These are phyloP conservation scores for Backusella mclennaniae DNA, from an alignment of 192 early-diverging fungal species.

Conservation along the genomic window DNA sequence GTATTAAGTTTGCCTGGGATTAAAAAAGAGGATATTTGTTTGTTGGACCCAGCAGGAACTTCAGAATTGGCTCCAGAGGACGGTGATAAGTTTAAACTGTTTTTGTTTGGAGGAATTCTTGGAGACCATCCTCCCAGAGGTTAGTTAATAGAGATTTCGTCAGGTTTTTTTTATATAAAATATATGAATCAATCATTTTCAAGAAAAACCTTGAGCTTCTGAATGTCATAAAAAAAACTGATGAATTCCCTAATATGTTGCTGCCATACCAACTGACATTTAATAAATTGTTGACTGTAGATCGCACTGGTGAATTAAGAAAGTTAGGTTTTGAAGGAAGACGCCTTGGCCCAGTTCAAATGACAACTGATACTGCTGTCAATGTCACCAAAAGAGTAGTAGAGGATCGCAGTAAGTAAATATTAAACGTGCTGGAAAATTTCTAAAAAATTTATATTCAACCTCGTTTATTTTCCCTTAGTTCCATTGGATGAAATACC, in stretches of 20 bases:
- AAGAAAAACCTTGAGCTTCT: too few species aligned
- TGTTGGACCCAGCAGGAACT: constrained; percentile 68
- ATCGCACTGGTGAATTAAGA: constrained; percentile 61
- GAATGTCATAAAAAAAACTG: too few species aligned
- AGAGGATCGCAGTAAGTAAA: constrained; percentile 53
- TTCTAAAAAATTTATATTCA: not conserved
- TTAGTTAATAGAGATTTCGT: constrained; percentile 17
- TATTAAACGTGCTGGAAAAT: not conserved
- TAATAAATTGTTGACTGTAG: constrained; percentile 17
- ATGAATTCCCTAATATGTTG: not conserved
- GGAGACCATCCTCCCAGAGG: constrained; percentile 68
- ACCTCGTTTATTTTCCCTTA: constrained; percentile 10
- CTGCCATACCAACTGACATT: not conserved
- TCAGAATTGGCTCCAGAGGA: constrained; percentile 61
- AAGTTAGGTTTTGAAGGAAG: constrained; percentile 67
- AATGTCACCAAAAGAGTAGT: constrained; percentile 68
- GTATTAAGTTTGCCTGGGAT: constrained; percentile 48
- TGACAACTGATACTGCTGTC: constrained; percentile 86
- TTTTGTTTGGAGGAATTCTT: constrained; percentile 82
- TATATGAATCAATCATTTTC: too few species aligned
- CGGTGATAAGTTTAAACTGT: constrained; percentile 64
- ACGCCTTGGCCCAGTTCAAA: constrained; percentile 74
- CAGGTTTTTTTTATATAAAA: too few species aligned
- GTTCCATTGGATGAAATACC: constrained; percentile 59
- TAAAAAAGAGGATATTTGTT: constrained; percentile 56